A percentile compares a stretch with the other conserved stretches of the same genome.
These are phyloP conservation scores for Talaromyces sp. DNA, from an alignment of 2,329 filamentous ascomycete species.

Conservation along the genomic window DNA sequence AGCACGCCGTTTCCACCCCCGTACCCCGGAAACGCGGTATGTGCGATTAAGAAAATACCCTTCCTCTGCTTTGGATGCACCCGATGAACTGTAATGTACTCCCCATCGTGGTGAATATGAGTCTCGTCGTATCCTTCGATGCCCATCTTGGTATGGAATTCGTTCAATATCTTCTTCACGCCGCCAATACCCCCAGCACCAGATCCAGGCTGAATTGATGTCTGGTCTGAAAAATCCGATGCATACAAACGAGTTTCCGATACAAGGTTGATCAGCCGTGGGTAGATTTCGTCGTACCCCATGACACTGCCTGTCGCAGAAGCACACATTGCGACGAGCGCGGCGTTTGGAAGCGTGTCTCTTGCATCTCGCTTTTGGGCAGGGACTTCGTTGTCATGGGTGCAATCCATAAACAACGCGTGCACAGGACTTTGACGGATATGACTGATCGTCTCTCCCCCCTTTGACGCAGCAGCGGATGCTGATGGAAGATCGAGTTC, in stretches of 20 bases:
- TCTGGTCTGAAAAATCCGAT: constrained; percentile 64
- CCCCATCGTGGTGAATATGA: constrained; percentile 91
- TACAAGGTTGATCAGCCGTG: constrained; percentile 86
- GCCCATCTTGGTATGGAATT: constrained; percentile 93
- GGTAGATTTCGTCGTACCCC: constrained; percentile 97
- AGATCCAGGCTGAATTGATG: constrained; percentile 53
- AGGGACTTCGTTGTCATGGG: constrained; percentile 95
- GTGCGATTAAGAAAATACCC: constrained; percentile 91
- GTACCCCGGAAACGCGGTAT: constrained; percentile 91
- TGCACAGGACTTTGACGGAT: constrained; percentile 88
- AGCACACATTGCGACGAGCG: constrained; percentile 91
- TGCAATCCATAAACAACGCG: constrained; percentile 98
- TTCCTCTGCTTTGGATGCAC: constrained; percentile 89
- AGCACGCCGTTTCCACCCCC: constrained; percentile 79
- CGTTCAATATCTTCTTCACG: constrained; percentile 88
- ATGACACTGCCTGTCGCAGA: constrained; percentile 94
- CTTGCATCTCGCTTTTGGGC: constrained; percentile 91
- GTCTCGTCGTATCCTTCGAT: constrained; percentile 92
- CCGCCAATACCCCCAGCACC: constrained; percentile 82
- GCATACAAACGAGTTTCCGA: constrained; percentile 80
- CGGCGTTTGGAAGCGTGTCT: constrained; percentile 90
- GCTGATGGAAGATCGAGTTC: constrained; percentile 80
- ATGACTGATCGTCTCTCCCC: constrained; percentile 64
- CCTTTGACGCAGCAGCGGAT: constrained; percentile 39
- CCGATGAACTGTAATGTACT: constrained; percentile 94